Base-by-base conservation (phyloP, 352 stramenopile species). In the Pythium aphanidermatum region DNA sequence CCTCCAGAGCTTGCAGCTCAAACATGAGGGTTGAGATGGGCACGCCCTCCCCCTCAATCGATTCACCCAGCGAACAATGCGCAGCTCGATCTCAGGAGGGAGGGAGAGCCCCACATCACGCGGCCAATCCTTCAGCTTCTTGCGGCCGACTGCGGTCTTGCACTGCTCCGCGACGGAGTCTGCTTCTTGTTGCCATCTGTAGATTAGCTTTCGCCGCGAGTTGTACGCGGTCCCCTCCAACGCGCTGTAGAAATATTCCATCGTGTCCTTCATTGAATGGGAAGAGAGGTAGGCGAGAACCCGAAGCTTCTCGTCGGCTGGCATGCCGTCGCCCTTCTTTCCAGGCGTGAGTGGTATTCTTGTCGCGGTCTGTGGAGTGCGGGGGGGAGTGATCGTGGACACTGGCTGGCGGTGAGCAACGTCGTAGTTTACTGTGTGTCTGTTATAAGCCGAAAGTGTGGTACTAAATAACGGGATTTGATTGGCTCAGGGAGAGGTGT, bases 1-100 rank as follows among this genome's bases (percentile, higher is more conserved):
- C 47, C 20, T 59, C 45, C 1, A 62, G 26, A 0, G 55, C 59
- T 16, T 64, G 57, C 4, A 16, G 0, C 1, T 45, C 25, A 2
- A 73, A 46, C 47, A 73, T 66, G 6, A 42, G 33, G 5, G 32
- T 23, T 0, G 60, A 64, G 0, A 73, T 58, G 7, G 56, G 63
- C 1, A 65, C 43, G 23, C 60, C 60, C 16, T 67, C 36, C 0
- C 24, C 52, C 46, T n/a, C 25, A 58, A 17, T 9, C 45, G 38
- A 31, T 58, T 54, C 7, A 73, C 50, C 45, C 55, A 65, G 16
- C 25, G 5, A 0, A 60, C 54, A n/a, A 71, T 51, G 17, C 50
- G 8, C 5, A 41, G 12, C 21, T 71, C 62, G n/a, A 34, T 21
- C n/a, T 48, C 47, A 8, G 19, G 0, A 10, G 54, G 33, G 8